Evolutionary conservation across 2,329 filamentous ascomycete genomes (phyloP), one percentile per base, ranked within the genome.

Genomic region (Apiospora kogelbergensis): DNA sequence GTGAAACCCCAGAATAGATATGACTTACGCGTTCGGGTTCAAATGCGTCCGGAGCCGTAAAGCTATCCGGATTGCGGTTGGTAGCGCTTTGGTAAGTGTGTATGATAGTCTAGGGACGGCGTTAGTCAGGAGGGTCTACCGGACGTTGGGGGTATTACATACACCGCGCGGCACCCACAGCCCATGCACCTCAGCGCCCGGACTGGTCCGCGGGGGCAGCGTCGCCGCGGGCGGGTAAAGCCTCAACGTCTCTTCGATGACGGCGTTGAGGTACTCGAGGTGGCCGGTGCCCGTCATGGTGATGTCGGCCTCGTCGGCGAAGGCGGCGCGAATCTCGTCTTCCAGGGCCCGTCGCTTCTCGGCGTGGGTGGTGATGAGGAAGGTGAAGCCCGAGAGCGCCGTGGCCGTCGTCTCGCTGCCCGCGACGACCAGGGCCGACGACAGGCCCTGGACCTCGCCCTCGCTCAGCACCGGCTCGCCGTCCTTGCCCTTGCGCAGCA

Each of bases 371-470:
- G 82, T 70, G 9, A 84, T 72, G 11, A 80, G 73, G 66, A 78
- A 84, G 0, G 74, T 72, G 72, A 77, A 67, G 71, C 80, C 68
- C 70, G 77, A 72, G 7, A 84, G 73, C 0, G 80, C 74, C 0
- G 81, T 82, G 0, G 83, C 81, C 1, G 82, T 83, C 4, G 83
- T 85, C 71, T 85, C 83, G 3, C 80, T 81, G 3, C 84, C 83
- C 11, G 82, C 82, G 9, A 81, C 33, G 63, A 65, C 20, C 15
- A 65, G 6, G 24, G 46, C 37, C 17, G 37, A 30, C 3, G n/a
- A n/a, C n/a, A 24, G 20, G 11, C 9, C 9, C 10, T 26, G 22
- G 0, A 65, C 26, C n/a, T 65, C 63, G 3, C 3, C 17, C 1
- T 42, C 24, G 37, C 10, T 26, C 37, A 65, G 9, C 41, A 22